Evolutionary conservation across 306 rosid species (phyloP).

Genomic region (Calophaca sinica): DNA sequence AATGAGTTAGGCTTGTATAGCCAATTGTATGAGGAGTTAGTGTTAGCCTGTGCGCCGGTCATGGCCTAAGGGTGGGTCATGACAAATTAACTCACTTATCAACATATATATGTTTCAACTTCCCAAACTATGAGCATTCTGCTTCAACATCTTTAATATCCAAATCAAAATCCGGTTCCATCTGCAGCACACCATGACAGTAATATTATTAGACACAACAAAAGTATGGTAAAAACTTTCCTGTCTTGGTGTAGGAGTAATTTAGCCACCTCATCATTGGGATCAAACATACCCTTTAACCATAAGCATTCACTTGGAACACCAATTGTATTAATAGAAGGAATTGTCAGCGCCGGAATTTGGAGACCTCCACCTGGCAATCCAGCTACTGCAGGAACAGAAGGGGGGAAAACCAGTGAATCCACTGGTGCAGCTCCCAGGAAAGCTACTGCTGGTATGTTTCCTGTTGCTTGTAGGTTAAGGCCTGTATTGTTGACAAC

Average conservation of each 20-base stretch:
- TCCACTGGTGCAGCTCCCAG: constrained; percentile 50
- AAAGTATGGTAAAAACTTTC: background rate
- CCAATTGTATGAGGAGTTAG: too few species aligned
- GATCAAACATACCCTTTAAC: constrained; percentile 93
- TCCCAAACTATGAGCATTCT: constrained; percentile 86
- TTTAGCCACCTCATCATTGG: constrained; percentile 76
- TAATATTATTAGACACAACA: constrained; percentile 34
- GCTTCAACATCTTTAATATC: constrained; percentile 93
- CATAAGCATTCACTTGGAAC: constrained; percentile 89
- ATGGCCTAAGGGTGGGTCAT: too few species aligned
- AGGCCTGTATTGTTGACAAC: constrained; percentile 58
- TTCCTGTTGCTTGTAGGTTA: constrained; percentile 53
- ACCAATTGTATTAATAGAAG: constrained; percentile 70
- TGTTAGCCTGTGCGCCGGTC: too few species aligned
- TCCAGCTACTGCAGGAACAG: constrained; percentile 66
- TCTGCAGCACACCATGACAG: constrained; percentile 56
- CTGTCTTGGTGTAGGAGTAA: background rate
- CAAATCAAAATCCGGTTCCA: constrained; percentile 81
- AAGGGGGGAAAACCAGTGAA: constrained; percentile 56
- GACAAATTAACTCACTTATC: constrained; percentile 72
- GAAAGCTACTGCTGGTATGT: constrained; percentile 45
- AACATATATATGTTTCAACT: constrained; percentile 70
- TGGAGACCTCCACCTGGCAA: constrained; percentile 69
- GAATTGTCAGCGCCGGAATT: constrained; percentile 56
- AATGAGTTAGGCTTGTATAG: too few species aligned